phyloP scores from a whole-genome alignment of 176 grass and related monocot genomes.

The Juncus inflexus region DNA sequence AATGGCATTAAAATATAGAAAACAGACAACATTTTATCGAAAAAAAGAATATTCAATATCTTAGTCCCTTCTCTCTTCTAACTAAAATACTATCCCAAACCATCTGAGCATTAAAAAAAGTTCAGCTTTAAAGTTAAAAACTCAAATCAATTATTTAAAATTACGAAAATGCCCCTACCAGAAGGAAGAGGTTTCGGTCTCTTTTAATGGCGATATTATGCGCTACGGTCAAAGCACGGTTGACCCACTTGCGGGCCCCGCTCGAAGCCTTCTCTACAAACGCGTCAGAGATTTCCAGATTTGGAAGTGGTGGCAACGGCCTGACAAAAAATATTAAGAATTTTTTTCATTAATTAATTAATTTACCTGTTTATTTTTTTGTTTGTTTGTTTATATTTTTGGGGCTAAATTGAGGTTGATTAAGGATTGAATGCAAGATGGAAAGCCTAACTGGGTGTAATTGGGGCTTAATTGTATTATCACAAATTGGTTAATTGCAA shows the following conservation, averaged over 20 bases:
- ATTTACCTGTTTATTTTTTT: too few species aligned
- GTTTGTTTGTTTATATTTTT: too few species aligned
- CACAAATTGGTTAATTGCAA: too few species aligned
- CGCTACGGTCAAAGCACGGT: constrained; percentile 55
- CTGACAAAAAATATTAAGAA: constrained; percentile 31
- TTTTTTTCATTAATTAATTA: too few species aligned
- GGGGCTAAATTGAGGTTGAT: too few species aligned
- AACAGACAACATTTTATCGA: constrained; percentile 1
- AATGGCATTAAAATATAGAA: constrained; percentile 22
- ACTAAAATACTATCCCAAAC: too few species aligned
- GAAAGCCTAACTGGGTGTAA: neutral
- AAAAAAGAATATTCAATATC: constrained; percentile 1
- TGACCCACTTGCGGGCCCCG: constrained; percentile 56
- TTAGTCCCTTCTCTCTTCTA: too few species aligned
- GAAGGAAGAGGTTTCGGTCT: constrained; percentile 67
- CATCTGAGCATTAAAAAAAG: too few species aligned
- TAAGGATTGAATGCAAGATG: neutral
- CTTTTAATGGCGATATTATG: constrained; percentile 83
- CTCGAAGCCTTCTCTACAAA: constrained; percentile 56
- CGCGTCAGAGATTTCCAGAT: constrained; percentile 80
- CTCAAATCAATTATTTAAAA: neutral
- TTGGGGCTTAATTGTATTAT: neutral
- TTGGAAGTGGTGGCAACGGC: constrained; percentile 84
- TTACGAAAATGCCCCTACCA: constrained; percentile 27
- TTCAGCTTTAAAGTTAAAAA: neutral